A percentile compares a stretch with the other conserved stretches of the same genome.
Evolutionary conservation across 108 stramenopile genomes (phyloP).

Genomic region (Asterionellopsis glacialis): DNA sequence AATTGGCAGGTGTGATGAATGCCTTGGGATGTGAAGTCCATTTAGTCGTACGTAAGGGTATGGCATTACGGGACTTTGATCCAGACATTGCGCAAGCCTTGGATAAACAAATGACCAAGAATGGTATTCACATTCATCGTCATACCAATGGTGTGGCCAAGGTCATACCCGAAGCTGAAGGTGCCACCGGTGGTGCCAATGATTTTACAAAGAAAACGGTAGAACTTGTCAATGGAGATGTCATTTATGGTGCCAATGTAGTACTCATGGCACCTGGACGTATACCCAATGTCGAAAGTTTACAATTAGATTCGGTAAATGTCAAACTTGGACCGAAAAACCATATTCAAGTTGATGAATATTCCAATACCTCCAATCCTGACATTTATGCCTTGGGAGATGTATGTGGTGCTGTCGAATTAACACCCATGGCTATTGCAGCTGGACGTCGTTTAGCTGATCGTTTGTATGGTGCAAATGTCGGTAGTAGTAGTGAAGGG

Average conservation of each 20-base stretch:
- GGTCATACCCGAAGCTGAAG: slow-evolving; percentile 4
- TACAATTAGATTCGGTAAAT: slow-evolving; percentile 59
- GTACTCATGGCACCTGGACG: slow-evolving; percentile 85
- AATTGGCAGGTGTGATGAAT: slow-evolving; percentile 85
- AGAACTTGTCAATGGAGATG: slow-evolving; percentile 39
- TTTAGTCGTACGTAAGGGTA: slow-evolving; percentile 58
- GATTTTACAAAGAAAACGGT: slow-evolving; percentile 49
- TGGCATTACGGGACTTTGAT: slow-evolving; percentile 72
- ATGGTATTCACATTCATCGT: slow-evolving; percentile 57
- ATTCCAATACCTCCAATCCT: slow-evolving; percentile 71
- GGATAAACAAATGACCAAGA: slow-evolving; percentile 59
- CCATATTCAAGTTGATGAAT: slow-evolving; percentile 66
- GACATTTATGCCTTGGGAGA: slow-evolving; percentile 89
- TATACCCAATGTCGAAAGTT: slow-evolving; percentile 47
- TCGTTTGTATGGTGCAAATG: slow-evolving; percentile 66
- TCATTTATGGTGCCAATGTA: slow-evolving; percentile 64
- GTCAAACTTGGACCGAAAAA: slow-evolving; percentile 28
- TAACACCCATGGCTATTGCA: slow-evolving; percentile 87
- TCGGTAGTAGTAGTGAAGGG: neutral
- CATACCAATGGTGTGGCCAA: slow-evolving; percentile 48
- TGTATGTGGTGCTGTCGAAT: slow-evolving; percentile 74
- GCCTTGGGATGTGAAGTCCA: slow-evolving; percentile 80
- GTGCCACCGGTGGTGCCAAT: slow-evolving; percentile 17
- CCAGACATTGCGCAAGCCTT: slow-evolving; percentile 48
- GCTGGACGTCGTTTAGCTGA: slow-evolving; percentile 87